Evolutionary conservation across 2,329 filamentous ascomycete species (phyloP), one percentile per base, ranked within the genome.

Genomic region (Cryphonectria naterciae): DNA sequence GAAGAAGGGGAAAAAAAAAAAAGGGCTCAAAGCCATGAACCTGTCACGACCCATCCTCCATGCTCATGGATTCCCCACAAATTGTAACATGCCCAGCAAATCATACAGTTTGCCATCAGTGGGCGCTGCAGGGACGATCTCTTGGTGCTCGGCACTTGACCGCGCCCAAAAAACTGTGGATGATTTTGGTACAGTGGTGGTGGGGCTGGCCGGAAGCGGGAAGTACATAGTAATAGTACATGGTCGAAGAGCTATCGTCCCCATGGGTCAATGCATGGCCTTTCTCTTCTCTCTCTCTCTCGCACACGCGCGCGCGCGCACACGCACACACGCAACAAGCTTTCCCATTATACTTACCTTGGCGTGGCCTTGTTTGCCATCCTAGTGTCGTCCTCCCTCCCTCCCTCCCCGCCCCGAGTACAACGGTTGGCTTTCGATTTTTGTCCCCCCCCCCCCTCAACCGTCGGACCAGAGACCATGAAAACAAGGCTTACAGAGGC

Each of bases 91-190:
- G 19, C 11, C 28, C 39, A 68, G 60, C 68, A 61, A 72, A 72
- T 70, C 64, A 70, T 25, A 64, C 35, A 39, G 41, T 19, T 49
- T 6, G 54, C 60, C 43, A 32, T 17, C 43, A 25, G 25, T 13
- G 46, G 70, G 52, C 58, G 32, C 49, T 70, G 70, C 70, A 72
- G 70, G 70, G 70, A 52, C 68, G 68, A 72, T 70, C 70, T 69
- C 39, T 65, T 61, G 41, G 61, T 32, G n/a, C 70, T 71, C 70
- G 70, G 70, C 70, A 72, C 65, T 72, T 72, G 65, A n/a, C 65
- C 69, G 66, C 65, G 28, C 58, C 52, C 62, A 61, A 28, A 60
- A 60, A 49, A 17, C 8, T 49, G 22, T 49, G 10, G 17, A 49
- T n/a, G 22, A 11, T n/a, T 10, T 17, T 43, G 37, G 37, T 11